Evolutionary conservation across 805 yeast species (phyloP), one percentile per base, ranked within the genome.

Genomic region (Millerago galiae): DNA sequence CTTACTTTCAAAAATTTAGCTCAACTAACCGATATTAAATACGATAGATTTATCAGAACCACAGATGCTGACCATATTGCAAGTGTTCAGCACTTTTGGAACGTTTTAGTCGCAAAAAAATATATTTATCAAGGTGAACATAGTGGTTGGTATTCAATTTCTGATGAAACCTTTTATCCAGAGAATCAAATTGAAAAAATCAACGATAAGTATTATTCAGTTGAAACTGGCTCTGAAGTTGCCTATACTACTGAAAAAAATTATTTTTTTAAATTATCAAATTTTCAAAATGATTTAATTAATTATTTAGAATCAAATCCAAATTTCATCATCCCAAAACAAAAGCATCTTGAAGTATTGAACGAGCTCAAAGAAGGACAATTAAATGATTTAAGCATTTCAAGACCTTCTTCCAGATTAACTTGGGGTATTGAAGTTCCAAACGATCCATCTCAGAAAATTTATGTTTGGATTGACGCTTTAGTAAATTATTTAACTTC

Each of bases 381-480:
- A 12, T 61, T 89, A 4, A 60, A 66, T 0, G 97, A 91, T 58
- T 68, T 93, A 36, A 84, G 95, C n/a, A 72, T 93, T 3, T 89
- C 97, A 0, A 68, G 99, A 49, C 97, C 98, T 0, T 57, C 79
- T 0, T 65, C 79, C 9, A 69, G 99, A 45, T 68, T 89, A 33
- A 64, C 72, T 26, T 93, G 99, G 99, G 97, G 96, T 0, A 82
- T 93, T 21, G 75, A 75, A 7, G 97, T 91, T 2, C 98, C 99
- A 2, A 68, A 71, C 17, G 96, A 90, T 55, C 63, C 71, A 0
- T 54, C 79, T 1, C 98, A 91, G 58, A 81, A 74, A 37, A 79
- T 93, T 41, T 93, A 93, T 55, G 99, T 93, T 13, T 93, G 99
- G 99, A 82, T 93, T 46, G 99, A 93, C 65, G 99, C 99, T 0